phyloP scores from a whole-genome alignment of 1,284 basidiomycete genomes.

The Boletus semigastroideus region DNA sequence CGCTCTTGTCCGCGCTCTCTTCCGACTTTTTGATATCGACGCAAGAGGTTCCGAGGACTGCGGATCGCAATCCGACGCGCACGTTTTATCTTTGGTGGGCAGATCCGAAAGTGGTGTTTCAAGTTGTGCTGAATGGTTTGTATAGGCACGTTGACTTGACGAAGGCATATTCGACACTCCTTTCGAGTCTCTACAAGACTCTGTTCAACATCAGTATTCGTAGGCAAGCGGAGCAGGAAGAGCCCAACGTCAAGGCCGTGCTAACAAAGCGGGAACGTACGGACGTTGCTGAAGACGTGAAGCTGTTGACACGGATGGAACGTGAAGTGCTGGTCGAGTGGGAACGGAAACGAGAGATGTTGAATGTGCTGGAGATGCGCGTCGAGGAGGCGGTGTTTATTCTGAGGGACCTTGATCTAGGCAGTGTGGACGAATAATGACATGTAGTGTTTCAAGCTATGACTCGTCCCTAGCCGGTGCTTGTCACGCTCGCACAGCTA shows the following conservation, averaged over 20 bases:
- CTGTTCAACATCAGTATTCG: constrained; percentile 80
- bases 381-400: constrained; percentile 86
- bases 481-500: neutral
- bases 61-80: constrained; percentile 81
- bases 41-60: constrained; percentile 88
- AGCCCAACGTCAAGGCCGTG: constrained; percentile 62
- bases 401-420: constrained; percentile 63
- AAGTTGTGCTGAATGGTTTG: neutral
- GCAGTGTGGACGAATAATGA: constrained; percentile 28
- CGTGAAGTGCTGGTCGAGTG: constrained; percentile 65
- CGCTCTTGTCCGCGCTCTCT: constrained; percentile 76
- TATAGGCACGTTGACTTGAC: constrained; percentile 79
- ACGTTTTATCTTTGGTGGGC: constrained; percentile 87
- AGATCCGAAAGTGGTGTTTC: neutral
- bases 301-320: constrained; percentile 68
- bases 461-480: no score
- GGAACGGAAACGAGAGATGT: constrained; percentile 67
- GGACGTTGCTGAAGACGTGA: constrained; percentile 75
- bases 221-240: constrained; percentile 68
- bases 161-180: constrained; percentile 76
- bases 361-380: constrained; percentile 75
- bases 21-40: constrained; percentile 81
- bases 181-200: constrained; percentile 83
- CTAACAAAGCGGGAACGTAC: constrained; percentile 78
- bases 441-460: neutral